Percentiles rank a stretch among this genome's conserved stretches.
Evolutionary conservation across 2,329 filamentous ascomycete species (phyloP).

Genomic region (Penicillium brasilianum): DNA sequence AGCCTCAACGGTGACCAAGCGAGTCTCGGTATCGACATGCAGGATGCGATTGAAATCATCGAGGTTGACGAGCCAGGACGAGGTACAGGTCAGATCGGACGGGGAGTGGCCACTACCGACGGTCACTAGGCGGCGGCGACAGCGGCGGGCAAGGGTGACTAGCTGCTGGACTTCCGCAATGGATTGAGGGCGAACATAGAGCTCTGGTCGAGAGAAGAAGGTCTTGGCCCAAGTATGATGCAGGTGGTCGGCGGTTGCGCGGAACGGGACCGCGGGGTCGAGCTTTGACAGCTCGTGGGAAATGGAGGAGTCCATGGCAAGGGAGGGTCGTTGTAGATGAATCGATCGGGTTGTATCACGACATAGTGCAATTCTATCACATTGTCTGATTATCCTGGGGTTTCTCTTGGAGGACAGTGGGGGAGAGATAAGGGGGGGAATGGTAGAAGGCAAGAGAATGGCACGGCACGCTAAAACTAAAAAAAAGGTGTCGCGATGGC

Average conservation of each 20-base stretch:
- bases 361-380: constrained; percentile 19
- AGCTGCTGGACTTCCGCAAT: constrained; percentile 82
- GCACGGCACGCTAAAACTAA: constrained; percentile 15
- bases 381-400: constrained; percentile 14
- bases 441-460: constrained; percentile 8
- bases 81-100: constrained; percentile 88
- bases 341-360: constrained; percentile 15
- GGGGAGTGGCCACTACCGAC: constrained; percentile 94
- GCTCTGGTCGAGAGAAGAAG: constrained; percentile 84
- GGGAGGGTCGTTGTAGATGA: neutral
- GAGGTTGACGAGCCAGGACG: constrained; percentile 91
- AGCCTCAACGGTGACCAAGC: constrained; percentile 78
- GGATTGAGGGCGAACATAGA: constrained; percentile 84
- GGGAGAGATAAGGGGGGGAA: neutral
- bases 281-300: constrained; percentile 62
- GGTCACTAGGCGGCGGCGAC: constrained; percentile 79
- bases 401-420: constrained; percentile 3
- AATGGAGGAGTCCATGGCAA: constrained; percentile 53
- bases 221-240: constrained; percentile 96
- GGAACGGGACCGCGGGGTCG: constrained; percentile 73
- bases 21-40: constrained; percentile 68
- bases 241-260: constrained; percentile 70
- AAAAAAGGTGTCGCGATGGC: constrained; percentile 10
- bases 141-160: constrained; percentile 78
- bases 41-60: constrained; percentile 79